Conservation (phyloP, 768 basidiomycete genomes). For the Megacollybia marginata region DNA sequence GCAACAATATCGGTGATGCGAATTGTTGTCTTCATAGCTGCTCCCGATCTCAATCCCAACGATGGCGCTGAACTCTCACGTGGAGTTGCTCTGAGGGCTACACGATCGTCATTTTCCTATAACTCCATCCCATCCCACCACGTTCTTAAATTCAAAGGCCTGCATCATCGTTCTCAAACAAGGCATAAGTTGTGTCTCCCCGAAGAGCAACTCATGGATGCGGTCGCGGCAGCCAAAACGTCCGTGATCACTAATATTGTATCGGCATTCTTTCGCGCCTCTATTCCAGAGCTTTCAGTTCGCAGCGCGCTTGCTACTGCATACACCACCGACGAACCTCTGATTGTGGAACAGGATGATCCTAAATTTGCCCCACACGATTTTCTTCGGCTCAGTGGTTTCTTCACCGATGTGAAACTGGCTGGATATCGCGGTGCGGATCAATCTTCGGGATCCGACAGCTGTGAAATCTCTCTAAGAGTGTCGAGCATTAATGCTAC, state of each 20-base stretch:
- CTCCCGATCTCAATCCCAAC: conserved; percentile 73
- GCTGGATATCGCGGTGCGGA: conserved; percentile 6
- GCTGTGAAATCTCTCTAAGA: conserved; percentile 38
- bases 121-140: conserved; percentile 39
- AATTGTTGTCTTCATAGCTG: conserved; percentile 62
- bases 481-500: conserved; percentile 45
- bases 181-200: conserved; percentile 52
- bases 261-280: conserved; percentile 35
- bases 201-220: conserved; percentile 40
- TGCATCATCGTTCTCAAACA: conserved; percentile 29
- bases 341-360: conserved; percentile 47
- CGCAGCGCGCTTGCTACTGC: conserved; percentile 59
- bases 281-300: conserved; percentile 41
- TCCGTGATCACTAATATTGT: conserved; percentile 24
- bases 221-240: conserved; percentile 31
- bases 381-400: conserved; percentile 32
- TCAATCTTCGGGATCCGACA: conserved; percentile 20
- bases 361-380: conserved; percentile 31
- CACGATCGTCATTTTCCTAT: conserved; percentile 47
- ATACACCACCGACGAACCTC: conserved; percentile 62
- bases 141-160: conserved; percentile 26
- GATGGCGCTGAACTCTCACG: conserved; percentile 60
- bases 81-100: conserved; percentile 53
- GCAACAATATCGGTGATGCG: conserved; percentile 52
- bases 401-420: conserved; percentile 19